These are phyloP conservation scores for Aspergillus versicolor DNA, from an alignment of 2,329 filamentous ascomycete genomes.

Conservation along the genomic window DNA sequence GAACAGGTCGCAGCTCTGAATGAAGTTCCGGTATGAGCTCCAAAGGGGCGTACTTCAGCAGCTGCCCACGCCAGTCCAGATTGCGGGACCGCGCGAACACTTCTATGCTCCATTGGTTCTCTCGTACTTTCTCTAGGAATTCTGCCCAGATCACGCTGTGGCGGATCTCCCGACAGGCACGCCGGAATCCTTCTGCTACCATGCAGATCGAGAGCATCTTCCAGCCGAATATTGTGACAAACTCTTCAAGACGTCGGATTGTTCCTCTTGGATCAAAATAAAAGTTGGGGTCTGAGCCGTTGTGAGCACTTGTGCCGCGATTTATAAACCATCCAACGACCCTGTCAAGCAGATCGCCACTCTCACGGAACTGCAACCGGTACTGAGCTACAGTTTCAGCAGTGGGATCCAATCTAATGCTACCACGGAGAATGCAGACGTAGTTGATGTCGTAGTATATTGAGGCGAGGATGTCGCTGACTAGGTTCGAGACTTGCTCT, in stretches of 20 bases:
- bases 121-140: slow-evolving; percentile 16
- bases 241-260: neutral
- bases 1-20: neutral
- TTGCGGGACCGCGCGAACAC: slow-evolving; percentile 24
- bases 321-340: neutral
- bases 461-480: slow-evolving; percentile 13
- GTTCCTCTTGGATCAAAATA: neutral
- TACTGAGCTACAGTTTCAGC: neutral
- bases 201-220: slow-evolving; percentile 27
- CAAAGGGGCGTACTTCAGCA: slow-evolving; percentile 13
- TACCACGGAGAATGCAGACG: slow-evolving; percentile 8
- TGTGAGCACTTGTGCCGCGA: neutral
- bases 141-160: slow-evolving; percentile 14
- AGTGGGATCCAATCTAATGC: neutral
- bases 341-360: neutral
- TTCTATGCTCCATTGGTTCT: slow-evolving; percentile 24
- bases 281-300: too few species aligned
- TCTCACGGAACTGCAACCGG: slow-evolving; percentile 3
- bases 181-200: slow-evolving; percentile 26
- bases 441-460: slow-evolving; percentile 23
- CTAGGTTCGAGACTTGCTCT: neutral
- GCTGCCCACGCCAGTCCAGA: slow-evolving; percentile 25
- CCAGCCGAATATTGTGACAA: slow-evolving; percentile 23
- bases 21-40: slow-evolving; percentile 2
- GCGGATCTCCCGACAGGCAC: slow-evolving; percentile 3